phyloP scores from a whole-genome alignment of 1,284 basidiomycete genomes.

The Microbotryomycetes sp. region DNA sequence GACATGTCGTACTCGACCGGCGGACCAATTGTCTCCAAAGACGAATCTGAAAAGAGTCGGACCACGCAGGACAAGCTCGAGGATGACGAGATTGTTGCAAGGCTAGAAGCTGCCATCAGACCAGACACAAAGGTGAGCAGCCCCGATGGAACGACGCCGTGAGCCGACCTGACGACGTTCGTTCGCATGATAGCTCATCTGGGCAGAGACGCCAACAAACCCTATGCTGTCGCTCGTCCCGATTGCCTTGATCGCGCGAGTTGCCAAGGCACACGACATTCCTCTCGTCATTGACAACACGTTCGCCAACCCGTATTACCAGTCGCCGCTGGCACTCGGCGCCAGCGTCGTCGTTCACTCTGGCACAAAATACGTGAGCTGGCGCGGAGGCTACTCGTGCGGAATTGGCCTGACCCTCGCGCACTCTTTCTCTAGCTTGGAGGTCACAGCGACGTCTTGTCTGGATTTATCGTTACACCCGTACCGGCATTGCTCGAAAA shows the following conservation, averaged over 20 bases:
- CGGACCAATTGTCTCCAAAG: background rate
- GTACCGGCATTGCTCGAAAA: conserved; percentile 47
- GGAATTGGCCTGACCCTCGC: background rate
- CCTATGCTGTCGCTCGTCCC: conserved; percentile 84
- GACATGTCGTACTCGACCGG: conserved; percentile 51
- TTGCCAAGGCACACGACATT: conserved; percentile 54
- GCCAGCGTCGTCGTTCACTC: conserved; percentile 62
- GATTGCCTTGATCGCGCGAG: conserved; percentile 56
- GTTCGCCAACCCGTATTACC: conserved; percentile 77
- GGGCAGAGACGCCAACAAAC: conserved; percentile 94
- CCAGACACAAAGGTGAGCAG: conserved; percentile 71
- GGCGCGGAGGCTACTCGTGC: conserved; percentile 66
- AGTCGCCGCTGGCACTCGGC: conserved; percentile 75
- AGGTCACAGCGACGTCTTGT: conserved; percentile 47
- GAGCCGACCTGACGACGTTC: conserved; percentile 4
- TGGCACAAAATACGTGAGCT: conserved; percentile 73
- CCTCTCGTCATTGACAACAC: conserved; percentile 61
- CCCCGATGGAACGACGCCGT: background rate
- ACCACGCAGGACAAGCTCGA: conserved; percentile 1
- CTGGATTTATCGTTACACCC: conserved; percentile 71
- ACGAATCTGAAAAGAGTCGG: conserved; percentile 2
- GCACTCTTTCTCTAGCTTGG: background rate
- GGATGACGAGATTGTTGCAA: conserved; percentile 50
- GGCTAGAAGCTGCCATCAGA: conserved; percentile 55
- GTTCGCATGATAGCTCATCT: conserved; percentile 60